phyloP scores from a whole-genome alignment of 345 rosid genomes.

The Trapa incisa region DNA sequence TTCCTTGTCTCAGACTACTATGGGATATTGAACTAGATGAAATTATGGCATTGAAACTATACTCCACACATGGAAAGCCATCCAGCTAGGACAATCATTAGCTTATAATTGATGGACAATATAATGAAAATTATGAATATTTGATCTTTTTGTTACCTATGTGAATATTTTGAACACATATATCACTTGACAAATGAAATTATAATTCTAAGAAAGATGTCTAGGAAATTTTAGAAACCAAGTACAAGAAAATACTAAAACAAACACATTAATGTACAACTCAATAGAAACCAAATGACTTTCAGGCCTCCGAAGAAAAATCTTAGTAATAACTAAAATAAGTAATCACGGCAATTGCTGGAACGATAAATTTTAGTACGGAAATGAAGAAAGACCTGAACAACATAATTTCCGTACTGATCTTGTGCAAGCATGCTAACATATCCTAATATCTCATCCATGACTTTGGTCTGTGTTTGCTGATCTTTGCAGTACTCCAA shows the following conservation, averaged over 20 bases:
- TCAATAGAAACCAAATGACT: no score
- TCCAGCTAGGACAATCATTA: no score
- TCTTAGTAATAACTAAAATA: not conserved
- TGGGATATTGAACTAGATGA: no score
- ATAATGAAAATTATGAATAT: no score
- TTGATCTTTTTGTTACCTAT: no score
- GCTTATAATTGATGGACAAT: no score
- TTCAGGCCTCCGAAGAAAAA: not conserved
- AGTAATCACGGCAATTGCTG: not conserved
- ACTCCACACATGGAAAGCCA: no score
- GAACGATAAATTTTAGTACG: not conserved
- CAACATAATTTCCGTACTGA: conserved; percentile 62
- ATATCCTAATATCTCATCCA: conserved; percentile 51
- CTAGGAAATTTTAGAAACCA: not conserved
- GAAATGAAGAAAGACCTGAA: conserved; percentile 28
- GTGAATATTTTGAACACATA: no score
- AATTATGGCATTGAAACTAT: no score
- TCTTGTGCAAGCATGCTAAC: conserved; percentile 56
- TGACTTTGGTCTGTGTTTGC: conserved; percentile 35
- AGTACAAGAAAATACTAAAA: not conserved
- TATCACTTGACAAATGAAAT: no score
- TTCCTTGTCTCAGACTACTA: no score
- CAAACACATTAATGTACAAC: not conserved
- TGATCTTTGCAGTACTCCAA: conserved; percentile 47
- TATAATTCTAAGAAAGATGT: not conserved